Percentiles rank a stretch among this genome's conserved stretches.
Conservation (phyloP, 2,329 filamentous ascomycete species). For the Paramyrothecium sp. region DNA sequence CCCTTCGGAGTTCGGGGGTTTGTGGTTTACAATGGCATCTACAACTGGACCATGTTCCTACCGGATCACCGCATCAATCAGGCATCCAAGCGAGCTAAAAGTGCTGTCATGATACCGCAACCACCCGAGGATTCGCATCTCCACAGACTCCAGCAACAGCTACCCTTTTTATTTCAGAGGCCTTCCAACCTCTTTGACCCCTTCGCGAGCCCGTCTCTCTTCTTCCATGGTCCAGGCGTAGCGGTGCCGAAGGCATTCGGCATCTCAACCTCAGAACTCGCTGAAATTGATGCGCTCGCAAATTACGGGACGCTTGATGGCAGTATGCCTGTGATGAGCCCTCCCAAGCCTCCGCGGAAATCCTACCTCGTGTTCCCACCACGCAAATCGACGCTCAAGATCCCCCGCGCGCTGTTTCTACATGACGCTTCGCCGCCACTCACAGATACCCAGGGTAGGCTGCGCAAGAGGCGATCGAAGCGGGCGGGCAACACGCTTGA, state of each 20-base stretch:
- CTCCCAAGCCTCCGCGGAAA: conserved; percentile 32
- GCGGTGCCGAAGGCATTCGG: conserved; percentile 43
- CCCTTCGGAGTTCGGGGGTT: conserved; percentile 51
- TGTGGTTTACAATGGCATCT: conserved; percentile 58
- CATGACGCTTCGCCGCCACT: conserved; percentile 33
- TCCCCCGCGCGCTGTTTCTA: conserved; percentile 49
- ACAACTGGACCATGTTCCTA: conserved; percentile 63
- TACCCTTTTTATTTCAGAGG: conserved; percentile 43
- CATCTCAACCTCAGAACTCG: conserved; percentile 25
- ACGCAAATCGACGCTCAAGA: conserved; percentile 40
- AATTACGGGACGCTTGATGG: conserved; percentile 8
- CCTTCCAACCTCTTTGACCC: conserved; percentile 56
- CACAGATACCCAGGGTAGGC: conserved; percentile 9
- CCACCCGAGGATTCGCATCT: conserved; percentile 32
- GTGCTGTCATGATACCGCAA: conserved; percentile 10
- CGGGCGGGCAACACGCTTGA: conserved; percentile 40
- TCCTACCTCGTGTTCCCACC: conserved; percentile 49
- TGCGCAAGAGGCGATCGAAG: conserved; percentile 14
- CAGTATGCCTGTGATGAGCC: conserved; percentile 2
- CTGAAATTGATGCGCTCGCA: conserved; percentile 19
- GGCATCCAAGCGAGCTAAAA: conserved; percentile 12
- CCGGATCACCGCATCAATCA: conserved; percentile 48
- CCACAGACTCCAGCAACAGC: conserved; percentile 30
- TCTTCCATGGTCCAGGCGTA: conserved; percentile 55
- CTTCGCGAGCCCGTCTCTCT: conserved; percentile 57